These are phyloP conservation scores for Kwoniella dendrophila DNA, from an alignment of 768 basidiomycete genomes.

Conservation along the genomic window DNA sequence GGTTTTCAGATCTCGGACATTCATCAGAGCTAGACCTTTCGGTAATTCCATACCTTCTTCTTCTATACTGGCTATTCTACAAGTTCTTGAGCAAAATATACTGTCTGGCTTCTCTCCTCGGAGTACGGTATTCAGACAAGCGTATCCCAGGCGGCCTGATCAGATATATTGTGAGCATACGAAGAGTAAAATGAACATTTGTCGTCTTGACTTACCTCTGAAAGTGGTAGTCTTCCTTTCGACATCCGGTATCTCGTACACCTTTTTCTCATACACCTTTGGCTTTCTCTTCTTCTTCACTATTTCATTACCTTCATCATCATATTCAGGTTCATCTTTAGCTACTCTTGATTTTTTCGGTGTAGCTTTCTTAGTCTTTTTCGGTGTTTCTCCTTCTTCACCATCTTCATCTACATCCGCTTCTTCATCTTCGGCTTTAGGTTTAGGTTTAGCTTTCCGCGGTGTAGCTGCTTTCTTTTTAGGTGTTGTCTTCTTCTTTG, in stretches of 20 bases:
- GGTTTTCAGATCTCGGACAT: constrained; percentile 69
- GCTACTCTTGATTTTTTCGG: constrained; percentile 47
- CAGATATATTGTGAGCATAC: neutral
- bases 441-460: constrained; percentile 15
- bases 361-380: constrained; percentile 39
- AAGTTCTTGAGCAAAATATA: constrained; percentile 67
- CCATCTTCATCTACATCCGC: constrained; percentile 13
- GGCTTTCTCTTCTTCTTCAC: constrained; percentile 52
- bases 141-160: constrained; percentile 63
- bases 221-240: constrained; percentile 70
- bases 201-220: too few species aligned
- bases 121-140: constrained; percentile 64
- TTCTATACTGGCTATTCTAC: constrained; percentile 72
- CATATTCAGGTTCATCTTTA: constrained; percentile 48
- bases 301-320: constrained; percentile 48
- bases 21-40: constrained; percentile 77
- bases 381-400: constrained; percentile 23
- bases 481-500: constrained; percentile 10
- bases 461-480: constrained; percentile 8
- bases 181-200: too few species aligned
- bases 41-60: constrained; percentile 79
- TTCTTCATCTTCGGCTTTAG: constrained; percentile 11
- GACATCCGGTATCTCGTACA: constrained; percentile 72
- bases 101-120: constrained; percentile 69
- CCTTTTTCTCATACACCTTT: constrained; percentile 53